Base-by-base conservation (phyloP, 2,329 filamentous ascomycete species). In the Chrysosporium keratinophilum region DNA sequence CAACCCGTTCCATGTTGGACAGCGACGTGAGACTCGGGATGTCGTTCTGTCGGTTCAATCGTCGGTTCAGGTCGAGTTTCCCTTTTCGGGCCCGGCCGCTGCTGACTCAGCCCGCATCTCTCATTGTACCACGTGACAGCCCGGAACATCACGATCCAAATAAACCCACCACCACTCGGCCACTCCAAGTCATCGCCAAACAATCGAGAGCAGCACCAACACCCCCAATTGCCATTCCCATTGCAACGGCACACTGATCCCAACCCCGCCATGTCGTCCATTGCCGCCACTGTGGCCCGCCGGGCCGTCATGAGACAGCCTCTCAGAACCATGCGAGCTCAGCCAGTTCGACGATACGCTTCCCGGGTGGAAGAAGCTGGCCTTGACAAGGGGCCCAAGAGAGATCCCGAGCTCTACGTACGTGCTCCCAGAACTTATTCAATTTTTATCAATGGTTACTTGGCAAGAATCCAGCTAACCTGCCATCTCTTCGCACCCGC, bases 321-420 rank as follows among this genome's bases (percentile, higher is more conserved):
- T 54, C 58, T 71, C 69, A 68, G 74, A 66, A 68, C 64, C 46
- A 20, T 55, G 56, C 63, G 67, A 59, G 64, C 67, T 57, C 67
- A 69, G 64, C 68, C 67, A 62, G 62, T 67, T 58, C 63, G 63
- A 62, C 62, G 64, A 54, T 64, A 69, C 58, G 70, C 67, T 58
- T 73, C 69, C 58, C 73, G 72, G 63, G 68, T 73, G 47, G 73
- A 76, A 59, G 73, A 77, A 61, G 68, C 72, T 56, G 61, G 69
- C 61, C 72, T 86, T 65, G 77, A 80, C 67, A 76, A 81, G 68
- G 83, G 78, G 63, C 81, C 82, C 54, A 83, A 80, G 75, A 76
- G 76, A 69, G 83, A 88, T 70, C 84, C 84, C 56, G 84, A 88
- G 75, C 82, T 87, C 68, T 86, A 84, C 69, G 84, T 87, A 80